Base-by-base conservation (phyloP, 2,329 filamentous ascomycete genomes). In the Beauveria sp. region DNA sequence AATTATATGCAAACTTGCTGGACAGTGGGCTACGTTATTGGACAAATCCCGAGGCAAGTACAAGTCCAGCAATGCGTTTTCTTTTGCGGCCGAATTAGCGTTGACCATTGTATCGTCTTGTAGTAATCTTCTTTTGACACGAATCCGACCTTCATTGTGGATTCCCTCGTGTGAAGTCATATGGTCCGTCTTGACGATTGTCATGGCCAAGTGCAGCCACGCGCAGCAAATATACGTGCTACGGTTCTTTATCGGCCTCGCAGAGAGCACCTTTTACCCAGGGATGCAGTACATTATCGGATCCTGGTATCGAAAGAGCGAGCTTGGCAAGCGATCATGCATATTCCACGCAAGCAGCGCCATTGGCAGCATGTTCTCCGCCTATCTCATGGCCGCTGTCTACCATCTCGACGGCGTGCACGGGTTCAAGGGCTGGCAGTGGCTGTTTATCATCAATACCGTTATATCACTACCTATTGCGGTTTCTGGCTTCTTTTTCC, bases 11-110 rank as follows among this genome's bases (percentile, higher is more conserved):
- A 72, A 63, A 79, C 82, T 0, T 77, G 77, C 43, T 87, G 82
- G 78, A 86, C 81, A 0, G 75, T 83, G 2, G 85, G 85, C 28
- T 87, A 87, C 64, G 79, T 84, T 0, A 72, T 86, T 71, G 73
- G 74, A 9, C 70, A 76, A 58, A 69, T 72, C 52, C 73, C 74
- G 1, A 71, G 68, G 69, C 67, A 62, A 42, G 63, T 12, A 3
- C 9, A 52, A 30, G 50, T 12, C 14, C 10, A 52, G 46, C 28
- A 16, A 20, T 30, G 28, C n/a, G 16, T 46, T 42, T 26, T 8
- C 3, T 26, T 28, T 30, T 3, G 9, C 8, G 5, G 24, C 34
- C 3, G 12, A 30, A 16, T 22, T 0, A 5, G 2, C 8, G 3
- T 22, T 14, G 0, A 30, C 62, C 58, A 30, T 60, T 5, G 53